phyloP scores from a whole-genome alignment of 768 basidiomycete species.

The Leccinum imitatum region DNA sequence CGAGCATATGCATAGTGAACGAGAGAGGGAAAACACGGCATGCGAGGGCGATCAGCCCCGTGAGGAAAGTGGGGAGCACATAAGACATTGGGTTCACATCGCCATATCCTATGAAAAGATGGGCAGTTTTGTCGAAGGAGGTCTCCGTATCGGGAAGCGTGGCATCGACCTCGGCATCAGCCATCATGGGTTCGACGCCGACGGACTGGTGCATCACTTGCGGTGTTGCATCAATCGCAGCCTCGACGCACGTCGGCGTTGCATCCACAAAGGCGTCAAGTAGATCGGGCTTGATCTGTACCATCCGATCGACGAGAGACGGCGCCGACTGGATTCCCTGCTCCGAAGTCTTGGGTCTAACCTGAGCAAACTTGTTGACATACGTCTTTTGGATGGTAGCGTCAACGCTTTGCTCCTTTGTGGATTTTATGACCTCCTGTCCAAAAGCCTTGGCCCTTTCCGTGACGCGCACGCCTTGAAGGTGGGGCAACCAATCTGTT shows the following conservation, averaged over 20 bases:
- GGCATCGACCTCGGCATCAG: constrained; percentile 37
- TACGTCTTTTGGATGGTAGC: constrained; percentile 45
- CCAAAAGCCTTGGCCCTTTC: constrained; percentile 51
- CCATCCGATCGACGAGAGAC: constrained; percentile 35
- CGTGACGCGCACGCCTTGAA: constrained; percentile 62
- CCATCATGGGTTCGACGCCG: constrained; percentile 27
- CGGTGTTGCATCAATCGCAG: constrained; percentile 46
- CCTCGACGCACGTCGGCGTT: constrained; percentile 44
- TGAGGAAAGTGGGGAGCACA: constrained; percentile 28
- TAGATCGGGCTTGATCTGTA: constrained; percentile 40
- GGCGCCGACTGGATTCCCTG: constrained; percentile 40
- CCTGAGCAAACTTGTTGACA: constrained; percentile 42
- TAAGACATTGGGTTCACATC: constrained; percentile 35
- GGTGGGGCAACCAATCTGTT: constrained; percentile 66
- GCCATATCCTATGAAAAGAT: constrained; percentile 24
- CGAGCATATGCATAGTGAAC: constrained; percentile 43
- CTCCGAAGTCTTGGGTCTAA: constrained; percentile 37
- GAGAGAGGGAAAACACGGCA: constrained; percentile 49
- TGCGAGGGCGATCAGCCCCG: constrained; percentile 45
- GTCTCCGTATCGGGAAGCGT: constrained; percentile 24
- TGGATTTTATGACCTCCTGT: constrained; percentile 18
- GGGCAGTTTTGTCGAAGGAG: constrained; percentile 21
- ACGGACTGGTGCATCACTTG: constrained; percentile 33
- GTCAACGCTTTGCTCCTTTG: constrained; percentile 47
- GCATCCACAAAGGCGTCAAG: constrained; percentile 52